These are phyloP conservation scores for Pseudogymnoascus sp. DNA, from an alignment of 2,329 filamentous ascomycete genomes.

Conservation along the genomic window DNA sequence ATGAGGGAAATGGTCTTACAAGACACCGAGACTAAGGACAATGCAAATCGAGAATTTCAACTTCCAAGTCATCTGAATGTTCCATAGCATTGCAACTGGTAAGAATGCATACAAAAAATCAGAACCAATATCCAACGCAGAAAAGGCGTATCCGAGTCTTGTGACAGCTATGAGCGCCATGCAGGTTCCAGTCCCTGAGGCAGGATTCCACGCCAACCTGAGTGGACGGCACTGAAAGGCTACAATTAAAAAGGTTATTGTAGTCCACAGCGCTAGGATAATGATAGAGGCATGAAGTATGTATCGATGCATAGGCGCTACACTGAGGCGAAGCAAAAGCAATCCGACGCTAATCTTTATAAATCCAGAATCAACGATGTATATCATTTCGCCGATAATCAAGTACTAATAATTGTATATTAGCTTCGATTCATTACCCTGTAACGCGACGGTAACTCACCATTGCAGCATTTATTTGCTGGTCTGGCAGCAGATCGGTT, in stretches of 20 bases:
- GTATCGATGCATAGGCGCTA: neutral
- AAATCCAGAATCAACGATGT: neutral
- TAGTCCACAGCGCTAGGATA: neutral
- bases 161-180: neutral
- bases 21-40: constrained; percentile 18
- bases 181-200: neutral
- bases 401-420: neutral
- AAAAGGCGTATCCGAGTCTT: constrained; percentile 30
- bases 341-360: neutral
- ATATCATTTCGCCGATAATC: constrained; percentile 2
- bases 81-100: constrained; percentile 37
- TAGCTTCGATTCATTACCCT: neutral
- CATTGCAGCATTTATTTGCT: constrained; percentile 15
- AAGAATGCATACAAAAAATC: constrained; percentile 41
- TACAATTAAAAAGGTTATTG: neutral
- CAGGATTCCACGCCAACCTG: neutral
- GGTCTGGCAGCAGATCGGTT: neutral
- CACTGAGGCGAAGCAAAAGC: neutral
- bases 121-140: constrained; percentile 36
- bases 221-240: neutral
- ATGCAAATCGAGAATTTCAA: constrained; percentile 32
- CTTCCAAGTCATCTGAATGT: constrained; percentile 34
- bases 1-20: constrained; percentile 10
- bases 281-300: neutral
- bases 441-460: neutral